These are phyloP conservation scores for Ophidiomyces ophidiicola DNA, from an alignment of 2,329 filamentous ascomycete species.

Conservation along the genomic window DNA sequence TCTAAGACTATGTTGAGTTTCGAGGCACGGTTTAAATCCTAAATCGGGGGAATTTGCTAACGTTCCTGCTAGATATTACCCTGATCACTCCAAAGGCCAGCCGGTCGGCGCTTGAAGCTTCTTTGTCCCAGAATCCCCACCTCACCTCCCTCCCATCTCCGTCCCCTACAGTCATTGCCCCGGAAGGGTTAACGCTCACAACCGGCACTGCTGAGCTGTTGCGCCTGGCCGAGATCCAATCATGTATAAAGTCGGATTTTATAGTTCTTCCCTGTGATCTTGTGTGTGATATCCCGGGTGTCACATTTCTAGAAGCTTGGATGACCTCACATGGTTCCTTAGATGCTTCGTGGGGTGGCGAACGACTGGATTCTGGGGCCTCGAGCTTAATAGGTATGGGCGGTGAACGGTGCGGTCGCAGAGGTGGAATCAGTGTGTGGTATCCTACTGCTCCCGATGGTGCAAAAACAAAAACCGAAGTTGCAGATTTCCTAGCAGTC, in stretches of 20 bases:
- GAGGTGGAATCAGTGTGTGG: slow-evolving; percentile 78
- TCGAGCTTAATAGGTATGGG: slow-evolving; percentile 39
- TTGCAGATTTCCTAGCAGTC: slow-evolving; percentile 82
- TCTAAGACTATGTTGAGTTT: slow-evolving; percentile 3
- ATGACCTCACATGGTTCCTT: slow-evolving; percentile 70
- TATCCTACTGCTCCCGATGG: slow-evolving; percentile 62
- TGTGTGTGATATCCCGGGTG: slow-evolving; percentile 76
- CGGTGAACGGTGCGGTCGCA: slow-evolving; percentile 47
- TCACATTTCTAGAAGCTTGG: slow-evolving; percentile 77
- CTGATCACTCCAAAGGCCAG: slow-evolving; percentile 38
- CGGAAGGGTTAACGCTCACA: slow-evolving; percentile 62
- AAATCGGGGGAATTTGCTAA: slow-evolving; percentile 11
- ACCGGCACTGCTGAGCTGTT: slow-evolving; percentile 85
- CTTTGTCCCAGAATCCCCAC: slow-evolving; percentile 39
- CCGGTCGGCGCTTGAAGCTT: slow-evolving; percentile 34
- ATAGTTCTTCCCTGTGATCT: slow-evolving; percentile 85
- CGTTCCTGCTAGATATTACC: slow-evolving; percentile 30
- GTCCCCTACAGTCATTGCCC: slow-evolving; percentile 60
- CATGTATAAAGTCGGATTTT: slow-evolving; percentile 73
- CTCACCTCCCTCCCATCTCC: slow-evolving; percentile 38
- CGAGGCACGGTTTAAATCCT: not conserved
- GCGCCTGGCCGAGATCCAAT: slow-evolving; percentile 66
- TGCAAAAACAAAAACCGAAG: slow-evolving; percentile 70
- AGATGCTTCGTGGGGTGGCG: slow-evolving; percentile 45
- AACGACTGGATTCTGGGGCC: slow-evolving; percentile 22